Evolutionary conservation across 768 basidiomycete species (phyloP), one percentile per base, ranked within the genome.

Genomic region (Boletus speciosus): DNA sequence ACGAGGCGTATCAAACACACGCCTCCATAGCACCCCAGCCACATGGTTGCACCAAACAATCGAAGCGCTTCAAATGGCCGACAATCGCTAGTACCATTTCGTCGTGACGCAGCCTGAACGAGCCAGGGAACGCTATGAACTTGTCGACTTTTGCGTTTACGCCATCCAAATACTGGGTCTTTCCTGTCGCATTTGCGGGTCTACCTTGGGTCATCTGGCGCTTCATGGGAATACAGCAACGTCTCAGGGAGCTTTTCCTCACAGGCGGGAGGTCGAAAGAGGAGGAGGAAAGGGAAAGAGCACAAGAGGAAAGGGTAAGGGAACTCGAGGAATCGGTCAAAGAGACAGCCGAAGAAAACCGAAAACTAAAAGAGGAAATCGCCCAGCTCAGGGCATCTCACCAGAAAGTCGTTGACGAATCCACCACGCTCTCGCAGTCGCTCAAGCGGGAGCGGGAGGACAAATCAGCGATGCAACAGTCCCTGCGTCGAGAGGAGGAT

Each of bases 121-220:
- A 54, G n/a, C 60, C 40, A 52, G 47, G 49, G 41, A 36, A 44
- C 45, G 59, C 65, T 21, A 70, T 70, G 69, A 68, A 66, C 66
- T 49, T 61, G 54, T 60, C 70, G 37, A 66, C 66, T 25, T 54
- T 68, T 42, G 62, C 56, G 21, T 61, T 64, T 21, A 56, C 62
- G 9, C 66, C 66, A 19, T 70, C 64, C 40, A 68, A 57, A 51
- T 61, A 61, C 51, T 70, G 56, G 59, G 56, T 61, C 39, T 38
- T 68, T 48, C 67, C 69, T 31, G 38, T 71, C 58, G 61, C 66
- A n/a, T 60, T 70, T 32, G 61, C 64, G 2, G 64, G 65, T 51
- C 43, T 71, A 7, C 64, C 64, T 29, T 64, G 58, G 57, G 35
- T 70, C 51, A 12, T 68, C 4, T 36, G 54, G 48, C 60, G 62